Conservation (phyloP, 768 basidiomycete genomes). For the Russula compacta region DNA sequence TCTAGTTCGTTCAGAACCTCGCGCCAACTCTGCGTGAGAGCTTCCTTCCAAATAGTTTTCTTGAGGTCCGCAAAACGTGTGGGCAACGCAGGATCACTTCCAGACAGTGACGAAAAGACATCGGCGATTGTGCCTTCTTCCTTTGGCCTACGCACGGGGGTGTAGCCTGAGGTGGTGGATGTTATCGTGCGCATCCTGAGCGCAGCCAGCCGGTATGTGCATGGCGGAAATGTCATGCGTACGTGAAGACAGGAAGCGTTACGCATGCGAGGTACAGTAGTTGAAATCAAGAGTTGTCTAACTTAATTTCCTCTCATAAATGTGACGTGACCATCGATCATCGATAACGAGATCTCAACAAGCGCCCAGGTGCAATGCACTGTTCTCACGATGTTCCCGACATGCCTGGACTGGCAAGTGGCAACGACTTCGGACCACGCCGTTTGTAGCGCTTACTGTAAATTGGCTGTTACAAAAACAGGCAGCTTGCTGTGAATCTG, state of each 20-base stretch:
- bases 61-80: conserved; percentile 54
- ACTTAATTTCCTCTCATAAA: too few species aligned
- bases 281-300: too few species aligned
- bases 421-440: not conserved
- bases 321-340: not conserved
- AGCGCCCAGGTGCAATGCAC: too few species aligned
- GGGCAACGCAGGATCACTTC: conserved; percentile 37
- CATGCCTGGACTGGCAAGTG: not conserved
- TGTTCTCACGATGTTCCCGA: too few species aligned
- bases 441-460: not conserved
- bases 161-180: not conserved
- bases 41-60: conserved; percentile 39
- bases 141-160: conserved; percentile 18
- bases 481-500: not conserved
- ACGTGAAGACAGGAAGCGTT: not conserved
- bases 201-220: not conserved
- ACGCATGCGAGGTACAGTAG: not conserved
- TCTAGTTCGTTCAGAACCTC: conserved; percentile 44
- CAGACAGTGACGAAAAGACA: conserved; percentile 39
- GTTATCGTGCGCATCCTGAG: not conserved
- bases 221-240: not conserved
- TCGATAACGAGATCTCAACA: too few species aligned
- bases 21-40: conserved; percentile 43
- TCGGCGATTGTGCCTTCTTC: conserved; percentile 36
- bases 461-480: not conserved